phyloP scores from a whole-genome alignment of 164 flowering plant species.

The Cinnamomum micranthum region DNA sequence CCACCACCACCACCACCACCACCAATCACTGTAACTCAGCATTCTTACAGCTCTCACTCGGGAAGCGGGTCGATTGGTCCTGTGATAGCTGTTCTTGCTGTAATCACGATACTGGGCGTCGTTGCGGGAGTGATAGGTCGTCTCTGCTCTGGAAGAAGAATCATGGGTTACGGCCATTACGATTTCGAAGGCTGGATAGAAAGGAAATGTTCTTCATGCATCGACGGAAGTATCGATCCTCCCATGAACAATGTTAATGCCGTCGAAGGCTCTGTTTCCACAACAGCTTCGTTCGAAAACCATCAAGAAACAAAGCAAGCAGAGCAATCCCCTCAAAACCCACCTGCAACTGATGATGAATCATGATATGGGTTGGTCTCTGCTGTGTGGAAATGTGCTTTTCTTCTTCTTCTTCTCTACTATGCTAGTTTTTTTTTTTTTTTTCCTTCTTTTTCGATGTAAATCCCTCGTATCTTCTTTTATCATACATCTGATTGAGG shows the following conservation, averaged over 20 bases:
- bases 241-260: conserved; percentile 11
- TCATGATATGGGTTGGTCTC: conserved; percentile 12
- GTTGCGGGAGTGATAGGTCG: conserved; percentile 67
- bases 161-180: conserved; percentile 53
- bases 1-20: conserved; percentile 34
- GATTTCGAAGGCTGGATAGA: conserved; percentile 72
- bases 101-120: conserved; percentile 53
- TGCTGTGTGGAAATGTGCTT: conserved; percentile 12
- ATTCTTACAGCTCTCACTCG: conserved; percentile 36
- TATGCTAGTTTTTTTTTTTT: not conserved
- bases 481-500: not conserved
- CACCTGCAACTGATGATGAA: conserved; percentile 8
- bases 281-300: conserved; percentile 21
- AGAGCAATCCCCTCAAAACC: conserved; percentile 17
- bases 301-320: conserved; percentile 21
- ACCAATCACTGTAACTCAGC: conserved; percentile 19
- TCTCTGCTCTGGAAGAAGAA: conserved; percentile 61
- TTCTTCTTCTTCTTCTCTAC: not conserved
- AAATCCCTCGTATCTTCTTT: too few relatives aligned
- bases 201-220: conserved; percentile 61
- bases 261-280: conserved; percentile 15
- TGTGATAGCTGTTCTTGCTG: conserved; percentile 65
- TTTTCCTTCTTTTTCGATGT: not conserved
- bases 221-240: conserved; percentile 48
- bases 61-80: conserved; percentile 68